Conservation (phyloP, 495 filamentous ascomycete species). For the Daldinia bambusicola region DNA sequence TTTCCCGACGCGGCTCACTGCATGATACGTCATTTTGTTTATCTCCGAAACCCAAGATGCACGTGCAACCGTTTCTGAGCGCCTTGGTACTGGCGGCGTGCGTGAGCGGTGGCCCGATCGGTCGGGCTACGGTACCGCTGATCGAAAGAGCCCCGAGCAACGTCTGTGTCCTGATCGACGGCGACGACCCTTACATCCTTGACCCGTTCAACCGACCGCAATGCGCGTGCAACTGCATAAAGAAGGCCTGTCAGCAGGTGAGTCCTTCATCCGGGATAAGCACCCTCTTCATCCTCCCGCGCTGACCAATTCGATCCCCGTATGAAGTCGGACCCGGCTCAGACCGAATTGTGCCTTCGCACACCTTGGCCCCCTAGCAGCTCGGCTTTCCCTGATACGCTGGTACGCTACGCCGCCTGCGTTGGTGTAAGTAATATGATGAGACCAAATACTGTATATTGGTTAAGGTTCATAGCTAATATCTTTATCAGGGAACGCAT, state of each 20-base stretch:
- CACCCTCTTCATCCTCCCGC: neutral
- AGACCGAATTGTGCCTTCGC: slow-evolving; percentile 35
- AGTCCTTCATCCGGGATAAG: slow-evolving; percentile 5
- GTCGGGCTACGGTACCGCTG: neutral
- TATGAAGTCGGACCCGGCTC: slow-evolving; percentile 28
- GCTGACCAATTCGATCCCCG: neutral
- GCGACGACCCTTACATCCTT: slow-evolving; percentile 28
- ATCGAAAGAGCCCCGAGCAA: slow-evolving; percentile 5
- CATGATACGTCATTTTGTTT: neutral
- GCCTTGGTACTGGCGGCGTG: slow-evolving; percentile 22
- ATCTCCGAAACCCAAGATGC: slow-evolving; percentile 17
- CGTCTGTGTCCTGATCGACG: slow-evolving; percentile 31
- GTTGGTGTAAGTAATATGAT: slow-evolving; percentile 28
- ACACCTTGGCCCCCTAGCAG: slow-evolving; percentile 24
- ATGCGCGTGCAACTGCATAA: slow-evolving; percentile 35
- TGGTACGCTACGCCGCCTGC: slow-evolving; percentile 23
- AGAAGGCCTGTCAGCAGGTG: slow-evolving; percentile 28
- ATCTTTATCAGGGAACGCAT: slow-evolving; percentile 14
- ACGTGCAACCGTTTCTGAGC: slow-evolving; percentile 14
- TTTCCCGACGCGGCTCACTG: neutral
- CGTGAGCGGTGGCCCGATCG: slow-evolving; percentile 15
- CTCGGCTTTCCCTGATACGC: slow-evolving; percentile 26
- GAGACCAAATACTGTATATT: neutral
- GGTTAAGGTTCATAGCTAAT: slow-evolving; percentile 5
- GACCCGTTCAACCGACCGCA: slow-evolving; percentile 38